Conservation (phyloP, 768 basidiomycete species). For the Rhodocollybia butyracea region DNA sequence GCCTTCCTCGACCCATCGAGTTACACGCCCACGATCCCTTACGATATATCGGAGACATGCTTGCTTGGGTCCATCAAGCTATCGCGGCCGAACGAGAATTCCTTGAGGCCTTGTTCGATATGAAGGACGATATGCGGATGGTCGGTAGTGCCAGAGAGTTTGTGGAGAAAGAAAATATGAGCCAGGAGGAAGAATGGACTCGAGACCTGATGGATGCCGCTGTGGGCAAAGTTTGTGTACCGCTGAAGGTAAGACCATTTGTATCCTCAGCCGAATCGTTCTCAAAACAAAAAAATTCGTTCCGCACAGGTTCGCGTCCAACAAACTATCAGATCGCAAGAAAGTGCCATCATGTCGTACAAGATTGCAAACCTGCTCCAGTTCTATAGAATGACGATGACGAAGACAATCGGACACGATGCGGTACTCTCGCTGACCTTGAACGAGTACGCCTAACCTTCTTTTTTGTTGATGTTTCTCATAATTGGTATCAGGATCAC, state of each 20-base stretch:
- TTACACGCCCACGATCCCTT: constrained; percentile 97
- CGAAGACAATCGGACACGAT: constrained; percentile 82
- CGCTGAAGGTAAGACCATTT: constrained; percentile 75
- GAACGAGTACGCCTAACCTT: constrained; percentile 57
- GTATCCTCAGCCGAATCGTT: neutral
- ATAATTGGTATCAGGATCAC: constrained; percentile 55
- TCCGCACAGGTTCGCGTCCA: constrained; percentile 72
- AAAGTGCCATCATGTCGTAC: constrained; percentile 88
- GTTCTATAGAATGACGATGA: constrained; percentile 93
- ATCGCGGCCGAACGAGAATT: constrained; percentile 96
- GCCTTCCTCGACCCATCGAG: constrained; percentile 89
- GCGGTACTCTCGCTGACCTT: constrained; percentile 75
- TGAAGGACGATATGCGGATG: constrained; percentile 66
- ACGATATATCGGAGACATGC: constrained; percentile 96
- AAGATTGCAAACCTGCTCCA: constrained; percentile 93
- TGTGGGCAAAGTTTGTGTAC: constrained; percentile 80
- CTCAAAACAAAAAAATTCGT: neutral
- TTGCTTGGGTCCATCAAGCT: constrained; percentile 96
- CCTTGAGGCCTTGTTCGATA: constrained; percentile 79
- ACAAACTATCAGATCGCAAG: constrained; percentile 91
- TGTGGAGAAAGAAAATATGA: constrained; percentile 34
- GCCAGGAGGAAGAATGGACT: constrained; percentile 77
- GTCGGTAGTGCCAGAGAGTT: constrained; percentile 67
- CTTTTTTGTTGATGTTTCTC: neutral
- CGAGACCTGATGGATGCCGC: constrained; percentile 76